Evolutionary conservation across 2,329 filamentous ascomycete species (phyloP).

Genomic region (Aureobasidium uvarum): DNA sequence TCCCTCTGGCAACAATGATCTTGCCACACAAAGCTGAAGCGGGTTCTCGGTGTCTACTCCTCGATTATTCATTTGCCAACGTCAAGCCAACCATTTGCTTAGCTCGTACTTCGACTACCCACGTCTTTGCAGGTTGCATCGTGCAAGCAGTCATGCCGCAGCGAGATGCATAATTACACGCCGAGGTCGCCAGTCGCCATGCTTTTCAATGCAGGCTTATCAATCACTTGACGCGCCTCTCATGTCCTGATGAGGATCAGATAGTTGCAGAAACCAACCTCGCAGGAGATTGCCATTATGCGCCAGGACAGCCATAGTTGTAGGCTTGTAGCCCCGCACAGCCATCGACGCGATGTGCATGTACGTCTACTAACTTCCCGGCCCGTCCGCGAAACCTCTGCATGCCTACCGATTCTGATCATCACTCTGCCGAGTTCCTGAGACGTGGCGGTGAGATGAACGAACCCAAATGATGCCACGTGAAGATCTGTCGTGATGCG

Average conservation of each 20-base stretch:
- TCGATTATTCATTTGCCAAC: background rate
- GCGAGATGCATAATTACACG: background rate
- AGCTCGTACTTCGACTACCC: slow-evolving; percentile 2
- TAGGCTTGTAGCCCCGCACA: background rate
- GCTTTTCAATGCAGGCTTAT: background rate
- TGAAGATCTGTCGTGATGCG: slow-evolving; percentile 8
- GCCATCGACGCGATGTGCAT: slow-evolving; percentile 6
- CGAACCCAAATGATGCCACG: slow-evolving; percentile 11
- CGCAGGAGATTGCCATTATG: background rate
- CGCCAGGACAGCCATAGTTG: background rate
- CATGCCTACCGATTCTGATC: background rate
- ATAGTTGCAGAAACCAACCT: background rate
- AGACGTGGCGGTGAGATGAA: slow-evolving; percentile 1
- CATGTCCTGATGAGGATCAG: background rate
- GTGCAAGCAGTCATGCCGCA: slow-evolving; percentile 11
- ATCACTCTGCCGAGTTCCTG: background rate
- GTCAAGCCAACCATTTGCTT: background rate
- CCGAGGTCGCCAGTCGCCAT: background rate
- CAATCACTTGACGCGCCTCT: background rate
- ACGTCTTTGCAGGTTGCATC: background rate
- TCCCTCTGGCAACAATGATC: background rate
- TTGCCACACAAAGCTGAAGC: background rate
- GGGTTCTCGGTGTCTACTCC: background rate
- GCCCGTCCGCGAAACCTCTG: slow-evolving; percentile 11
- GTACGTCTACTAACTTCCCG: background rate